Evolutionary conservation across 352 stramenopile genomes (phyloP), one percentile per base, ranked within the genome.

Genomic region (Globisporangium radiosum): DNA sequence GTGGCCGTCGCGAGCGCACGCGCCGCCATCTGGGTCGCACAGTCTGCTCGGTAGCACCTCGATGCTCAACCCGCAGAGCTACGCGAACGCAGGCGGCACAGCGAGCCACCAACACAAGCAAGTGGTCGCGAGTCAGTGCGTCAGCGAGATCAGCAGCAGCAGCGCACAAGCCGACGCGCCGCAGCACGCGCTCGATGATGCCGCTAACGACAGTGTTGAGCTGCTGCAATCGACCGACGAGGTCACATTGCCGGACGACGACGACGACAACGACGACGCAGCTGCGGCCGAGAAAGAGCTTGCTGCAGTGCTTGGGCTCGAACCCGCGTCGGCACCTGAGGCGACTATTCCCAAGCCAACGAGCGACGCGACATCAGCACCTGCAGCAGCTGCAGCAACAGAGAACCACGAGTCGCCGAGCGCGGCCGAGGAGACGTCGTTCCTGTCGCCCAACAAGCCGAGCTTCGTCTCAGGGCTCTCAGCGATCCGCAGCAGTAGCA

Each of bases 371-470:
- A n/a, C 57, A 43, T 3, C 43, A 57, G 17, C 36, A 49, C 17
- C 57, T 47, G 39, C 48, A 40, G 8, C 17, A 36, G 10, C 14
- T 7, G 15, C 54, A 25, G 39, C 33, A 44, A 19, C 38, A 37
- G 17, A 17, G 10, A 10, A 36, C 45, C 14, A 33, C 14, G 5
- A n/a, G 45, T 33, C 15, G 17, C 19, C 47, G 11, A 33, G 14
- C 42, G 7, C 19, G 15, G 47, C 9, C n/a, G 53, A 59, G 13
- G 49, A 61, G 25, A 81, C 60, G 57, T 86, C 76, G 42, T 86
- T 86, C 57, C 53, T 86, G 43, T 78, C 72, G 2, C 76, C 70
- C 4, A 70, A 67, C 63, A 66, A 75, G 62, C 66, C 69, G 14
- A 75, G 64, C 36, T 60, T 70, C 50, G 69, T 77, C 47, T 45